phyloP scores from a whole-genome alignment of 768 basidiomycete genomes.

The Macrolepiota albuminosa region DNA sequence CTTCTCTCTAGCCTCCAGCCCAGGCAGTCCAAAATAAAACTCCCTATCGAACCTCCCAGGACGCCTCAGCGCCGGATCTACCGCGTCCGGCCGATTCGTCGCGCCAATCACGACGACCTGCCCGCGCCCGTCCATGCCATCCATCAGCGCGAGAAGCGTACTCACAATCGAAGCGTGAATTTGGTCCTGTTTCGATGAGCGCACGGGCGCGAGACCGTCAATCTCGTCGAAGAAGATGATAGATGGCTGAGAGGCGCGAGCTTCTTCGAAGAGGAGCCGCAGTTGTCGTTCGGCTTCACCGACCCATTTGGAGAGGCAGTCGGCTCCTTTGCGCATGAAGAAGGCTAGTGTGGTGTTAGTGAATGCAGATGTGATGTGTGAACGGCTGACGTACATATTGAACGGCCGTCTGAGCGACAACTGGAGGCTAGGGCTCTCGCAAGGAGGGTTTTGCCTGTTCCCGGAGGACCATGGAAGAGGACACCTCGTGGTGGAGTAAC shows the following conservation, averaged over 20 bases:
- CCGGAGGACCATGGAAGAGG: conserved; percentile 95
- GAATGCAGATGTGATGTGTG: not conserved
- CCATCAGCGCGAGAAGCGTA: conserved; percentile 94
- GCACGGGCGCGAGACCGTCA: conserved; percentile 95
- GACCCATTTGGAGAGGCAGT: conserved; percentile 98
- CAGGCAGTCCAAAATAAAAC: conserved; percentile 94
- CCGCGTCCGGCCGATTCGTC: conserved; percentile 93
- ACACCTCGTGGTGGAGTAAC: conserved; percentile 96
- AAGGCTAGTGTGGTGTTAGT: conserved; percentile 57
- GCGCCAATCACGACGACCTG: conserved; percentile 99
- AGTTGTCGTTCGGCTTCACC: conserved; percentile 98
- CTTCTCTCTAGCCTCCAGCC: conserved; percentile 76
- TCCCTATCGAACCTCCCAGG: conserved; percentile 97
- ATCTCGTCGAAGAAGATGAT: conserved; percentile 99
- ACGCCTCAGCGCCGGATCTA: conserved; percentile 90
- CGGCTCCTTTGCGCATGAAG: conserved; percentile 99
- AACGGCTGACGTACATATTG: conserved; percentile 65
- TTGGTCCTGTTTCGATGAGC: conserved; percentile 98
- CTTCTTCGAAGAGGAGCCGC: conserved; percentile 93
- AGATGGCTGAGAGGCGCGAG: conserved; percentile 83
- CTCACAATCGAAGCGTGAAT: conserved; percentile 98
- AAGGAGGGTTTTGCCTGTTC: conserved; percentile 95
- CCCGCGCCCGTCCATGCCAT: conserved; percentile 98
- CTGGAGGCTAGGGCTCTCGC: conserved; percentile 93
- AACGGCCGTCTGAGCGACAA: conserved; percentile 79